A percentile compares a stretch with the other conserved stretches of the same genome.
Conservation (phyloP, 1,284 basidiomycete genomes). For the Boletus austroedulis region DNA sequence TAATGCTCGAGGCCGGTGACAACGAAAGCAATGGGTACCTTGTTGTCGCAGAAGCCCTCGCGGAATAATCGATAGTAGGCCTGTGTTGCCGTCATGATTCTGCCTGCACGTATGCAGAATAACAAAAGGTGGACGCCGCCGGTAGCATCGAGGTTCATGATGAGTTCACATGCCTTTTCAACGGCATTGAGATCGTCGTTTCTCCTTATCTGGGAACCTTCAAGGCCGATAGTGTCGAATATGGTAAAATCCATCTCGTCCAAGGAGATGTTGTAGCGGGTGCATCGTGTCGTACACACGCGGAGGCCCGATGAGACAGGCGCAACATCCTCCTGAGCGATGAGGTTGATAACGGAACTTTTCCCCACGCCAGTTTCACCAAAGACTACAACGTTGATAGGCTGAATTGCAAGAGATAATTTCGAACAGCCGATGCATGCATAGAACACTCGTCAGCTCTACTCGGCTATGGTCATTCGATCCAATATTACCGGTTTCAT, state of each 20-base stretch:
- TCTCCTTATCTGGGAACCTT: not conserved
- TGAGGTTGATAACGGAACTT: conserved; percentile 1
- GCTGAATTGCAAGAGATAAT: not conserved
- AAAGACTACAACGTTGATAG: conserved; percentile 4
- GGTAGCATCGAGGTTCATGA: not conserved
- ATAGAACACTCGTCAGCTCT: conserved; percentile 11
- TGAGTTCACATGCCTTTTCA: conserved; percentile 1
- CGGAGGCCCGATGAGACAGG: not conserved
- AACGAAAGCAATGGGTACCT: conserved; percentile 3
- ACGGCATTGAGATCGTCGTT: not conserved
- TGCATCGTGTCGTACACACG: not conserved
- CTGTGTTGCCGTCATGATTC: not conserved
- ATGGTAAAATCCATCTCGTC: not conserved
- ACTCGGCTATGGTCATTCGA: not conserved
- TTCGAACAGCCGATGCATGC: not conserved
- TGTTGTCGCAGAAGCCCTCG: not conserved
- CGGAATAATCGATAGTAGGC: conserved; percentile 3
- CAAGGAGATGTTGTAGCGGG: not conserved
- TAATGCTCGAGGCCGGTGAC: conserved; percentile 41
- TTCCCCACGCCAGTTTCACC: not conserved
- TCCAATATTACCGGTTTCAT: conserved; percentile 14
- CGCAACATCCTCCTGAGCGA: not conserved
- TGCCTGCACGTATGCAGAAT: not conserved
- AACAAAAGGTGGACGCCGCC: conserved; percentile 11
- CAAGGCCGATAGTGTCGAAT: not conserved